Base-by-base conservation (phyloP, 768 basidiomycete species). In the Boletus subcaerulescens region DNA sequence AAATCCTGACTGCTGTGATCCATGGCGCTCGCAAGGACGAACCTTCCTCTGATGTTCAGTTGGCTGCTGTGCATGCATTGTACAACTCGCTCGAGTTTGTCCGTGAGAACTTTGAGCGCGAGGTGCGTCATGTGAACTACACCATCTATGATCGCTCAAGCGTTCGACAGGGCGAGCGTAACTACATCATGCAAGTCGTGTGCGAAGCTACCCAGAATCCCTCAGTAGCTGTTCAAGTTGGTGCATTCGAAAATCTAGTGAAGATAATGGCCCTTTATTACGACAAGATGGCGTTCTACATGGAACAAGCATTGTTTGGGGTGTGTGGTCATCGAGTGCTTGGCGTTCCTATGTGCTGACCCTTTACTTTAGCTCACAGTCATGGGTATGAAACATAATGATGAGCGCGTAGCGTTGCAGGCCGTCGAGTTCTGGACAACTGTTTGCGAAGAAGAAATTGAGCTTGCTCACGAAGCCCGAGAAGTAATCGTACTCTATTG, bases 151-250 rank as follows among this genome's bases (percentile, higher is more conserved):
- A 31, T 46, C 45, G 33, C 59, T 56, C 39, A 45, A 44, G 40
- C 33, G 49, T 35, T 49, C 24, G 55, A 13, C 66, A 98, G 93
- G 97, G 97, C 62, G 97, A 99, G 73, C 85, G 97, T 45, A 99
- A 98, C 74, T 98, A 97, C 76, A 98, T 99, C 73, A 99, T 99
- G 97, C 97, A 99, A 76, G 94, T 98, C 41, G 91, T 98, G 17
- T 99, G 97, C 69, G 97, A 98, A 68, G 96, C 96, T 0, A 98
- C 97, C 0, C 97, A 98, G 71, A 94, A 87, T 62, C 56, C 80
- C 1, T 73, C 85, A 2, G 83, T 89, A 3, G 72, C 80, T 35
- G 94, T 98, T 35, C 96, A 98, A 76, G 89, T 97, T n/a, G 92
- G 86, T 31, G 89, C 97, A 5, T 99, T 97, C 65, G 94, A 97